Percentiles rank a stretch among this genome's conserved stretches.
These are phyloP conservation scores for Epichloe gansuensis DNA, from an alignment of 2,329 filamentous ascomycete species.

Conservation along the genomic window DNA sequence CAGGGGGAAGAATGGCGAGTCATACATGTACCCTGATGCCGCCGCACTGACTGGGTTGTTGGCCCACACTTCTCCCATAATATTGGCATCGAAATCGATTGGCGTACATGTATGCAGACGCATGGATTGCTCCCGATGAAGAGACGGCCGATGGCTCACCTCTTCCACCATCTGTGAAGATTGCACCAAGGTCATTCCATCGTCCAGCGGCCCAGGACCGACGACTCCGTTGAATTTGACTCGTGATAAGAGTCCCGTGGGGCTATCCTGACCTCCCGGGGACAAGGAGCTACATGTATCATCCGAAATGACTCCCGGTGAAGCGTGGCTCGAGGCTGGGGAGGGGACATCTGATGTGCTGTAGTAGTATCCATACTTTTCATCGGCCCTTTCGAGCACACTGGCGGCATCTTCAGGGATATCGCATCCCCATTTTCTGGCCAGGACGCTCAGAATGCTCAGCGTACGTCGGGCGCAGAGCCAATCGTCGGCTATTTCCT, in stretches of 20 bases:
- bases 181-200: slow-evolving; percentile 7
- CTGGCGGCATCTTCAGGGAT: slow-evolving; percentile 70
- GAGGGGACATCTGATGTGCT: slow-evolving; percentile 48
- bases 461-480: slow-evolving; percentile 76
- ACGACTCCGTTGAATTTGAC: slow-evolving; percentile 10
- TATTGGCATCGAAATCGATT: slow-evolving; percentile 11
- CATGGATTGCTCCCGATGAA: slow-evolving; percentile 1
- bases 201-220: slow-evolving; percentile 3
- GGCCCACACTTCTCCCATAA: slow-evolving; percentile 16
- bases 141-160: background rate
- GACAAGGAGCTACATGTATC: slow-evolving; percentile 9
- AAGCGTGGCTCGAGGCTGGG: slow-evolving; percentile 26
- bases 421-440: slow-evolving; percentile 79
- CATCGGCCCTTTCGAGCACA: slow-evolving; percentile 65
- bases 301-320: slow-evolving; percentile 18
- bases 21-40: background rate
- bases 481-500: slow-evolving; percentile 95
- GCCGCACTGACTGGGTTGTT: background rate
- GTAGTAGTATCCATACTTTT: slow-evolving; percentile 63
- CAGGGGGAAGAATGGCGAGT: slow-evolving; percentile 2
- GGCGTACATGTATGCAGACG: slow-evolving; percentile 4
- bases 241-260: slow-evolving; percentile 21
- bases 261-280: slow-evolving; percentile 19
- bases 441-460: slow-evolving; percentile 70
- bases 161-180: slow-evolving; percentile 4